These are phyloP conservation scores for Coemansia guatemalensis DNA, from an alignment of 192 early-diverging fungal genomes.

Conservation along the genomic window DNA sequence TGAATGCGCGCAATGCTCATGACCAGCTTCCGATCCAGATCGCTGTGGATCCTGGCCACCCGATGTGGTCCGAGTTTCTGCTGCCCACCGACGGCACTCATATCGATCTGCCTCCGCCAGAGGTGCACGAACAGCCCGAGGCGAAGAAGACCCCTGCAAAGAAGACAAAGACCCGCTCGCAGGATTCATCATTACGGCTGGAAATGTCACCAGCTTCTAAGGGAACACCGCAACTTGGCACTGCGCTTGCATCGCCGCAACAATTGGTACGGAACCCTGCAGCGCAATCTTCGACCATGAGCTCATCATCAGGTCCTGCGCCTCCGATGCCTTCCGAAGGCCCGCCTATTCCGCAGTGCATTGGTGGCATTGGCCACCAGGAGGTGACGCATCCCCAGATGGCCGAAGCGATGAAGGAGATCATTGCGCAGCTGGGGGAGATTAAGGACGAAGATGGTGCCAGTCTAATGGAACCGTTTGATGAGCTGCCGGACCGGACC, in stretches of 20 bases:
- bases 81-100: constrained; percentile 47
- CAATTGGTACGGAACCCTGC: not conserved
- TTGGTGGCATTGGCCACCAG: constrained; percentile 49
- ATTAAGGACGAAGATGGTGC: constrained; percentile 53
- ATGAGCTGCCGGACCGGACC: constrained; percentile 68
- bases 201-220: not conserved
- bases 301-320: not conserved
- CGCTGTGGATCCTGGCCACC: constrained; percentile 62
- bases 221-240: not conserved
- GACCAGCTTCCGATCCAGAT: constrained; percentile 81
- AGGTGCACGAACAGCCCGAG: constrained; percentile 14
- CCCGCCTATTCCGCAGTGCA: constrained; percentile 44
- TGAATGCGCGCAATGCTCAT: constrained; percentile 70
- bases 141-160: constrained; percentile 23
- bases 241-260: not conserved
- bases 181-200: not conserved
- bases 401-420: constrained; percentile 45
- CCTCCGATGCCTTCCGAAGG: constrained; percentile 7
- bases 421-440: constrained; percentile 28
- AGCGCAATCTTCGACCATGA: not conserved
- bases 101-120: constrained; percentile 41
- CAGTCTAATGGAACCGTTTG: constrained; percentile 73
- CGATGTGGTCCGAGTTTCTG: constrained; percentile 51
- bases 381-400: constrained; percentile 40
- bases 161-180: constrained; percentile 15